Conservation (phyloP, 768 basidiomycete genomes). For the Hebeloma cylindrosporum region DNA sequence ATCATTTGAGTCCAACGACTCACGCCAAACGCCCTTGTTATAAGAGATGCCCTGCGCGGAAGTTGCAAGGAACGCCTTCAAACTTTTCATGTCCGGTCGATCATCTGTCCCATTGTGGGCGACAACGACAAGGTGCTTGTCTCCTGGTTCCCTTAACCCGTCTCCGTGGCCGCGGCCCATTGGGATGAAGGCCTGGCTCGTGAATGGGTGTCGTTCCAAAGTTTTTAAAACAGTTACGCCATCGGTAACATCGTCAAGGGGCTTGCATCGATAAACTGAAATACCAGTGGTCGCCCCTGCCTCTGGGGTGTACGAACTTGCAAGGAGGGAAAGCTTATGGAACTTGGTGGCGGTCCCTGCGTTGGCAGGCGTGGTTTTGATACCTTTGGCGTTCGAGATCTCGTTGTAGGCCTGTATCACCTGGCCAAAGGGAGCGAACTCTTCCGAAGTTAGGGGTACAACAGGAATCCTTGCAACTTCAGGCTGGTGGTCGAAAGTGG, state of each 20-base stretch:
- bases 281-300: slow-evolving; percentile 63
- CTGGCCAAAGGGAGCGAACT: slow-evolving; percentile 85
- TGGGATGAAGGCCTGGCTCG: slow-evolving; percentile 92
- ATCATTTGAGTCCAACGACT: slow-evolving; percentile 36
- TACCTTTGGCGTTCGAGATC: slow-evolving; percentile 62
- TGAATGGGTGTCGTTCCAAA: slow-evolving; percentile 88
- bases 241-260: slow-evolving; percentile 41
- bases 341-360: slow-evolving; percentile 90
- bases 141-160: slow-evolving; percentile 47
- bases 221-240: slow-evolving; percentile 60
- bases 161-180: slow-evolving; percentile 69
- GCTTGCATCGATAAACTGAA: slow-evolving; percentile 83
- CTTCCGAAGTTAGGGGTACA: slow-evolving; percentile 77
- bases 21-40: slow-evolving; percentile 85
- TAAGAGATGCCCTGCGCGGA: slow-evolving; percentile 87
- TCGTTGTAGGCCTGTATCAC: slow-evolving; percentile 86
- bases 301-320: slow-evolving; percentile 61
- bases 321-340: slow-evolving; percentile 81
- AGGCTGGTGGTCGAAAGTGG: slow-evolving; percentile 9
- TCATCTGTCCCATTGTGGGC: slow-evolving; percentile 77
- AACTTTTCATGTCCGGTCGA: slow-evolving; percentile 68
- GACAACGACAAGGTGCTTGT: slow-evolving; percentile 81
- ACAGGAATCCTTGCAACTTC: slow-evolving; percentile 44
- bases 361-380: slow-evolving; percentile 80
- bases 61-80: slow-evolving; percentile 82